A percentile compares a stretch with the other conserved stretches of the same genome.
Conservation (phyloP, 345 rosid species). For the Lepidium africanum region DNA sequence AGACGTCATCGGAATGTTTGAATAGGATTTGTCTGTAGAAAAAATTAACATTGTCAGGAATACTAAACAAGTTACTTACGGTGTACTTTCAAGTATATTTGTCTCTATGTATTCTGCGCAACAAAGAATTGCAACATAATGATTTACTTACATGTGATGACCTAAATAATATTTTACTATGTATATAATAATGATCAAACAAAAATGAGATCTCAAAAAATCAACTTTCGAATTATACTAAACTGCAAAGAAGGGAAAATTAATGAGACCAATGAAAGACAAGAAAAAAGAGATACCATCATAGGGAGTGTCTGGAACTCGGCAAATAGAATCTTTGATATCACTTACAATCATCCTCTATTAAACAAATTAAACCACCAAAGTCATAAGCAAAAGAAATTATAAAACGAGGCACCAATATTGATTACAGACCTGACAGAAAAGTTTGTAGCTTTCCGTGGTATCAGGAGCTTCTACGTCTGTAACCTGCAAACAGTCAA, state of each 20-base stretch:
- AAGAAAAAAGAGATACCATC: conserved; percentile 44
- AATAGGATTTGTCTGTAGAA: conserved; percentile 58
- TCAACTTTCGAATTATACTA: neutral
- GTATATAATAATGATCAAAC: neutral
- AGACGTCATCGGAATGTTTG: conserved; percentile 88
- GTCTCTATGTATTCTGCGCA: neutral
- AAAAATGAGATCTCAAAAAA: neutral
- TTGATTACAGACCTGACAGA: conserved; percentile 56
- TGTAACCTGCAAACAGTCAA: conserved; percentile 39
- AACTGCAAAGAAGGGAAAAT: neutral
- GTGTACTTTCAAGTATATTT: neutral
- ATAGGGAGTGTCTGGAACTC: conserved; percentile 93
- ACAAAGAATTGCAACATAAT: neutral
- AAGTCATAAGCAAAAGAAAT: neutral
- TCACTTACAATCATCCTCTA: conserved; percentile 90
- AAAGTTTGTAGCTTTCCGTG: conserved; percentile 82
- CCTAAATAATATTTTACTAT: neutral
- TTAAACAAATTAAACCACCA: conserved; percentile 16
- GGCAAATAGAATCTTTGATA: conserved; percentile 83
- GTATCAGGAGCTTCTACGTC: conserved; percentile 72
- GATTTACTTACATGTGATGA: neutral
- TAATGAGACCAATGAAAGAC: neutral
- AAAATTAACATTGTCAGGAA: conserved; percentile 11
- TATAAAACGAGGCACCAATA: neutral
- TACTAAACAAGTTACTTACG: neutral